Percentiles rank a stretch among this genome's conserved stretches.
These are phyloP conservation scores for Stipa capillata DNA, from an alignment of 176 grass and related monocot genomes.

Conservation along the genomic window DNA sequence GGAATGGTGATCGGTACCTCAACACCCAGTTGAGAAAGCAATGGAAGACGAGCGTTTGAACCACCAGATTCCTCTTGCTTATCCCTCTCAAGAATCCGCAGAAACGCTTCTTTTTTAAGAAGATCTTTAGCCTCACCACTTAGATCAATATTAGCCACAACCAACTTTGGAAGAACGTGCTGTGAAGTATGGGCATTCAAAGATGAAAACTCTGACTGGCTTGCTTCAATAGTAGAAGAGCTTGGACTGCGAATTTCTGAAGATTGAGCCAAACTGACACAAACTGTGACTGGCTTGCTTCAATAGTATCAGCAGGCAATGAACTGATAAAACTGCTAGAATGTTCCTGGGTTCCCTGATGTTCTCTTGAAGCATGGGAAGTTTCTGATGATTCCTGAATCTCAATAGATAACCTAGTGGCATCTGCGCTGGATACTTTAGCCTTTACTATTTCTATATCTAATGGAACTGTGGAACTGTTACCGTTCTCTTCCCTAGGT, in stretches of 20 bases:
- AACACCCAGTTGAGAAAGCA: constrained; percentile 83
- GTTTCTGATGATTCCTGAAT: constrained; percentile 67
- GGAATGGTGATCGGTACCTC: constrained; percentile 57
- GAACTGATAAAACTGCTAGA: constrained; percentile 45
- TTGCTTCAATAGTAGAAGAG: constrained; percentile 42
- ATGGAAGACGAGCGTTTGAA: constrained; percentile 48
- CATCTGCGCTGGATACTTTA: constrained; percentile 47
- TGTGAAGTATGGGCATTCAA: constrained; percentile 28
- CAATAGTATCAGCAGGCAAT: constrained; percentile 40
- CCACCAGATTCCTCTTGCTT: constrained; percentile 63
- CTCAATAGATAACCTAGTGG: constrained; percentile 33
- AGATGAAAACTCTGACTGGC: constrained; percentile 40
- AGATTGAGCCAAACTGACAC: constrained; percentile 33
- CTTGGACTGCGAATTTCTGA: constrained; percentile 62
- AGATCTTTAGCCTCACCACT: constrained; percentile 80
- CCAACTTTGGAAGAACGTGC: constrained; percentile 78
- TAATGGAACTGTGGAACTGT: constrained; percentile 35
- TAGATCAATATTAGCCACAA: constrained; percentile 62
- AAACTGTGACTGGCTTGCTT: too few species aligned
- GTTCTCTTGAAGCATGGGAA: constrained; percentile 63
- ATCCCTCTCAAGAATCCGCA: constrained; percentile 70
- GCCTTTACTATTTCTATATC: constrained; percentile 32
- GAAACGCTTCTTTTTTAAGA: constrained; percentile 73
- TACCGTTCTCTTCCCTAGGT: constrained; percentile 31
- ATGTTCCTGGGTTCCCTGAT: constrained; percentile 50